Evolutionary conservation across 495 filamentous ascomycete species (phyloP), one percentile per base, ranked within the genome.

Genomic region (Aspergillus homomorphus): DNA sequence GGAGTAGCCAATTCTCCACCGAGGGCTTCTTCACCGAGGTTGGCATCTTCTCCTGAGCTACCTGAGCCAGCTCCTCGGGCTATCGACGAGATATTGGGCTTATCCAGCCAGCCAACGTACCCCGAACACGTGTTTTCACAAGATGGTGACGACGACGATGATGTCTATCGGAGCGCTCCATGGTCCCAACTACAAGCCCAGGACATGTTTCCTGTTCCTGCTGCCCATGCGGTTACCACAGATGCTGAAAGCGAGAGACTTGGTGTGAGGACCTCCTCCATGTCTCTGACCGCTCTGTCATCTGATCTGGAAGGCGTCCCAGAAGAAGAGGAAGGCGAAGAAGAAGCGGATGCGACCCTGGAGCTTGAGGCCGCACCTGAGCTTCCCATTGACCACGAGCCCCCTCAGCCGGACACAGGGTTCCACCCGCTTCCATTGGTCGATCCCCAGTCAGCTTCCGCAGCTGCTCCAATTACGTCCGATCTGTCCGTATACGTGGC

Each of bases 301-400:
- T 76, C 75, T 21, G 73, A 82, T 22, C 66, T 91, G 26, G 78
- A 85, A 41, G 80, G 91, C 58, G 88, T 94, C 12, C 85, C 87
- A 3, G 89, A 95, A 67, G 90, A 92, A 64, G 89, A 92, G 45
- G 70, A 75, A 63, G 33, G 33, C 15, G 33, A 38, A 3, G 89
- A 95, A 67, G 90, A 92, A 64, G 89, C 91, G 45, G 69, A 74
- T 62, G 60, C 61, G 10, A 73, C 70, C 8, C 65, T 68, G 23
- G 60, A 68, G 59, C 72, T 69, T 61, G 65, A 71, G 33, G 5
- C 15, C 24, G 73, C 67, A 45, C 65, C 71, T 0, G 62, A 66
- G 16, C 54, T 64, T 16, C 65, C 60, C 50, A 45, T 45, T 23
- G 62, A 59, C 5, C 23, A 54, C n/a, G 54, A 61, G 4, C 56